A percentile compares a stretch with the other conserved stretches of the same genome.
phyloP scores from a whole-genome alignment of 2,329 filamentous ascomycete genomes.

The Monilinia laxa region DNA sequence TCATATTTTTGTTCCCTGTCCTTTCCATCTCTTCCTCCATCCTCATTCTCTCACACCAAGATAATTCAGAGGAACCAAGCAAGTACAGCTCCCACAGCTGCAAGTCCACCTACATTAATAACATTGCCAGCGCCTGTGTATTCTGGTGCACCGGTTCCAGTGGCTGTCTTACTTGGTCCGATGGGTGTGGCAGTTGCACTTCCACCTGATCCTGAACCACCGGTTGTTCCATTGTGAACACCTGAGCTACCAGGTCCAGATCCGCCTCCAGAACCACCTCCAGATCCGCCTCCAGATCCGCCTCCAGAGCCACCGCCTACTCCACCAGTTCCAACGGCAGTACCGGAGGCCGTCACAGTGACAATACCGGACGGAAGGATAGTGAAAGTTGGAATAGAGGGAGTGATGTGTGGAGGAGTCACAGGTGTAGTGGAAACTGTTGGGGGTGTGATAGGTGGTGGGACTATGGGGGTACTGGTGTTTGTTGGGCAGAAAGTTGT shows the following conservation, averaged over 20 bases:
- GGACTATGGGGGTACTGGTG: conserved; percentile 8
- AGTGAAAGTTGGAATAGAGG: conserved; percentile 23
- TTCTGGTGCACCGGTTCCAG: conserved; percentile 13
- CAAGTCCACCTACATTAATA: not conserved
- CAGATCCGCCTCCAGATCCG: not conserved
- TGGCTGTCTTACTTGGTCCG: conserved; percentile 23
- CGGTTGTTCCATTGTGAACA: conserved; percentile 11
- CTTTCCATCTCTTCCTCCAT: not conserved
- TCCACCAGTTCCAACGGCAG: conserved; percentile 14
- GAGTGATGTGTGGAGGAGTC: conserved; percentile 24
- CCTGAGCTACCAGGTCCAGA: conserved; percentile 5
- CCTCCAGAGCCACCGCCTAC: conserved; percentile 9
- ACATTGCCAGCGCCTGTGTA: conserved; percentile 12
- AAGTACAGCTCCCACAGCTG: not conserved
- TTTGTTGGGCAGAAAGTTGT: conserved; percentile 15
- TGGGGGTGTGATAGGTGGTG: conserved; percentile 24
- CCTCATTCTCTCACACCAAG: not conserved
- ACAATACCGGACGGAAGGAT: not conserved
- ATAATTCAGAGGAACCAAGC: not conserved
- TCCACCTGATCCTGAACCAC: conserved; percentile 8
- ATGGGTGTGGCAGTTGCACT: conserved; percentile 25
- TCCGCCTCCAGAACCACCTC: not conserved
- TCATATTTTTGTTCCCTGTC: too few relatives aligned
- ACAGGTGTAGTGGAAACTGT: conserved; percentile 3
- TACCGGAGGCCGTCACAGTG: conserved; percentile 3